Evolutionary conservation across 257 asterid genomes (phyloP).

Genomic region (Buddleja alternifolia): DNA sequence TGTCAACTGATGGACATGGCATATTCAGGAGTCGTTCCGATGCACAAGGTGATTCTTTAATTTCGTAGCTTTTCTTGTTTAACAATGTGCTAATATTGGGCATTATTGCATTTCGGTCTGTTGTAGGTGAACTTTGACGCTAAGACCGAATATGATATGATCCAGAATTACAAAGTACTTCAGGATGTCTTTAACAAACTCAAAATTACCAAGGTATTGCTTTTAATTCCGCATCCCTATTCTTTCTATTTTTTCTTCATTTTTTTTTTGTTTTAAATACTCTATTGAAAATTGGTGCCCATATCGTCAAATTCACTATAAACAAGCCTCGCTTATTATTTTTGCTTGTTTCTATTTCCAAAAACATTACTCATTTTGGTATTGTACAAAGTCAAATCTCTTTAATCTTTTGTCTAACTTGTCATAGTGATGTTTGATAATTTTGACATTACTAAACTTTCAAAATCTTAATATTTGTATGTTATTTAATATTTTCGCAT

Average conservation of each 20-base stretch:
- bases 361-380: too few relatives aligned
- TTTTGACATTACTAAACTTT: too few relatives aligned
- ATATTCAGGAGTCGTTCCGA: conserved; percentile 75
- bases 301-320: too few relatives aligned
- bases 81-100: background rate
- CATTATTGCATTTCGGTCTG: conserved; percentile 22
- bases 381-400: too few relatives aligned
- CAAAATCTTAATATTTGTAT: too few relatives aligned
- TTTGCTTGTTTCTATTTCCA: too few relatives aligned
- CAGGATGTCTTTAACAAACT: conserved; percentile 78
- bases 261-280: too few relatives aligned
- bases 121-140: conserved; percentile 73
- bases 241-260: background rate
- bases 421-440: too few relatives aligned
- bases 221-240: background rate
- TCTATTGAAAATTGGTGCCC: too few relatives aligned
- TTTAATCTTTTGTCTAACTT: too few relatives aligned
- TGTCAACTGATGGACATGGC: conserved; percentile 84
- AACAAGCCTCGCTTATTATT: too few relatives aligned
- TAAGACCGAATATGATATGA: conserved; percentile 72
- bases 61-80: background rate
- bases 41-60: conserved; percentile 62
- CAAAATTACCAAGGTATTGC: conserved; percentile 59
- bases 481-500: too few relatives aligned
- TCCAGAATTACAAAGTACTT: conserved; percentile 79